These are phyloP conservation scores for Pichia pseudocactophila DNA, from an alignment of 805 yeast genomes.

Conservation along the genomic window DNA sequence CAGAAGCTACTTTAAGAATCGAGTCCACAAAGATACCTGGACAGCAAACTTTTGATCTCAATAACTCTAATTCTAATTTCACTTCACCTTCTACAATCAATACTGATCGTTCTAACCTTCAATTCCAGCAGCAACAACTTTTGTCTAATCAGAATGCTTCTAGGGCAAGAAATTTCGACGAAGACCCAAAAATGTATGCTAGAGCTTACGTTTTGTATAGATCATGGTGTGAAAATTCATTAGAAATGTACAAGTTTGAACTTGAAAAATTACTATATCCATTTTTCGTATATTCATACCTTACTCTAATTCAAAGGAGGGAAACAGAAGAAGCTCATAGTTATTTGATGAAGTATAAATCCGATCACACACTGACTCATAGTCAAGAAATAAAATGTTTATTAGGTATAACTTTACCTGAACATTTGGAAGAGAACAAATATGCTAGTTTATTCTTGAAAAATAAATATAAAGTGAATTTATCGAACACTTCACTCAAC, in stretches of 20 bases:
- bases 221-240: constrained; percentile 84
- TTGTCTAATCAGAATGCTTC: constrained; percentile 19
- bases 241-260: constrained; percentile 88
- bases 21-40: constrained; percentile 62
- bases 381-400: constrained; percentile 66
- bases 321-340: constrained; percentile 52
- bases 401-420: constrained; percentile 66
- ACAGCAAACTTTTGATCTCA: constrained; percentile 40
- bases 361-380: constrained; percentile 69
- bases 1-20: constrained; percentile 88
- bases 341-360: constrained; percentile 66
- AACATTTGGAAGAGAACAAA: constrained; percentile 76
- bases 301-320: constrained; percentile 66
- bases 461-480: constrained; percentile 63
- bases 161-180: constrained; percentile 33
- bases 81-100: constrained; percentile 27
- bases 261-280: constrained; percentile 80
- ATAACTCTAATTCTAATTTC: constrained; percentile 34
- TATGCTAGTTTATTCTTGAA: constrained; percentile 66
- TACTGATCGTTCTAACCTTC: constrained; percentile 28
- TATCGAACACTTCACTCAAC: constrained; percentile 80
- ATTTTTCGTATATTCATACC: constrained; percentile 79
- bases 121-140: constrained; percentile 24
- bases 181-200: constrained; percentile 63
- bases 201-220: constrained; percentile 73